Percentiles rank a stretch among this genome's conserved stretches.
Conservation (phyloP, 2,329 filamentous ascomycete species). For the Cryphonectria japonica region DNA sequence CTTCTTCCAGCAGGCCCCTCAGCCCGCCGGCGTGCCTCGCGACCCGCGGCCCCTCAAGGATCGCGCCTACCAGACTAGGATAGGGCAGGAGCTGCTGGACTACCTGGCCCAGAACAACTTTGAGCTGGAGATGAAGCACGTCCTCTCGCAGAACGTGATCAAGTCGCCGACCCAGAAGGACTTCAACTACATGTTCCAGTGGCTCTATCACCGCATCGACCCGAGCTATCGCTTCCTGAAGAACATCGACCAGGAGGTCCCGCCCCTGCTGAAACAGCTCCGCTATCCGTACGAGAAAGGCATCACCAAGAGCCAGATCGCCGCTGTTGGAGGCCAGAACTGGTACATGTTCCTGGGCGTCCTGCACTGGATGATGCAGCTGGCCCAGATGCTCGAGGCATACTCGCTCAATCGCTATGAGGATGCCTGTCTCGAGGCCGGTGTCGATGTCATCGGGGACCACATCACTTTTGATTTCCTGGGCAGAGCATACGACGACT, state of each 20-base stretch:
- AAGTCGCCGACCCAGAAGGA: slow-evolving; percentile 97
- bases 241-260: slow-evolving; percentile 92
- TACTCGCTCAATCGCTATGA: slow-evolving; percentile 82
- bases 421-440: slow-evolving; percentile 84
- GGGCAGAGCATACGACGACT: slow-evolving; percentile 87
- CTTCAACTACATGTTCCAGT: slow-evolving; percentile 97
- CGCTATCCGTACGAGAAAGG: slow-evolving; percentile 94
- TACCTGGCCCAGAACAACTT: slow-evolving; percentile 94
- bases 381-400: slow-evolving; percentile 89
- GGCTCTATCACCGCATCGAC: slow-evolving; percentile 95
- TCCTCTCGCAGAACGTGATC: slow-evolving; percentile 85
- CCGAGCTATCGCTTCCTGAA: slow-evolving; percentile 93
- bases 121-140: slow-evolving; percentile 96
- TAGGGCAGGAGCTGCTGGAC: slow-evolving; percentile 88
- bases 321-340: slow-evolving; percentile 93
- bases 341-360: slow-evolving; percentile 94
- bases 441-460: slow-evolving; percentile 85
- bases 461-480: slow-evolving; percentile 94
- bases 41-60: slow-evolving; percentile 89
- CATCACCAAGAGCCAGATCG: slow-evolving; percentile 95
- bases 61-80: slow-evolving; percentile 75
- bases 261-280: slow-evolving; percentile 87
- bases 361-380: slow-evolving; percentile 98
- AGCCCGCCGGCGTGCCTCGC: slow-evolving; percentile 77
- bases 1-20: slow-evolving; percentile 89